A percentile compares a stretch with the other conserved stretches of the same genome.
Conservation (phyloP, 768 basidiomycete genomes). For the Pisolithus orientalis region DNA sequence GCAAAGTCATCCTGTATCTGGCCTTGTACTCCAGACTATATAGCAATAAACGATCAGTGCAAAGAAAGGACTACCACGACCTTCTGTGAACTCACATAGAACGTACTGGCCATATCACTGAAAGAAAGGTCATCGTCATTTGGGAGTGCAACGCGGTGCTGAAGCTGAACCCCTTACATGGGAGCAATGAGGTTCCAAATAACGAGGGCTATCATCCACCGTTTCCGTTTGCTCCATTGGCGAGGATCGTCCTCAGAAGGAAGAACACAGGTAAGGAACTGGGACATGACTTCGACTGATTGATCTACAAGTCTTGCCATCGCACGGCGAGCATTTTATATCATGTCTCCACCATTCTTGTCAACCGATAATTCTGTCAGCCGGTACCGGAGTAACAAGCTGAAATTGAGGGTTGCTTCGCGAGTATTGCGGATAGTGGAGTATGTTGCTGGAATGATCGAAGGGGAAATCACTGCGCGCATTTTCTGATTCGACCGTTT, state of each 20-base stretch:
- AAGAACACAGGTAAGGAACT: not conserved
- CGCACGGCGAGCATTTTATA: too few relatives aligned
- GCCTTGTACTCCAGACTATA: conserved; percentile 22
- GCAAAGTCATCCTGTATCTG: conserved; percentile 11
- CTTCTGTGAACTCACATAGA: conserved; percentile 15
- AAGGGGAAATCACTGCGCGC: too few relatives aligned
- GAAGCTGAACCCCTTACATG: not conserved
- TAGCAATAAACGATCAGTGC: not conserved
- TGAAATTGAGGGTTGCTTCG: too few relatives aligned
- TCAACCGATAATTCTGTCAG: too few relatives aligned
- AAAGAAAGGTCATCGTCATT: not conserved
- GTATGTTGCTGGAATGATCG: too few relatives aligned
- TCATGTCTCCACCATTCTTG: too few relatives aligned
- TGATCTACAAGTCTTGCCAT: too few relatives aligned
- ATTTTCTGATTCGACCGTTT: too few relatives aligned
- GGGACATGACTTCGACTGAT: too few relatives aligned
- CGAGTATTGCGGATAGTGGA: too few relatives aligned
- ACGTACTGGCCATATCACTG: conserved; percentile 20
- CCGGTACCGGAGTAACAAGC: too few relatives aligned
- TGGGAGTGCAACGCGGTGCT: not conserved
- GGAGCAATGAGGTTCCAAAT: not conserved
- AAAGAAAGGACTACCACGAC: not conserved
- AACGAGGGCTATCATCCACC: not conserved
- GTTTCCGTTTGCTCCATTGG: not conserved
- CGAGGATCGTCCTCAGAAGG: not conserved